Conservation (phyloP, 371 early-diverging fungal species). For the Parasitella parasitica region DNA sequence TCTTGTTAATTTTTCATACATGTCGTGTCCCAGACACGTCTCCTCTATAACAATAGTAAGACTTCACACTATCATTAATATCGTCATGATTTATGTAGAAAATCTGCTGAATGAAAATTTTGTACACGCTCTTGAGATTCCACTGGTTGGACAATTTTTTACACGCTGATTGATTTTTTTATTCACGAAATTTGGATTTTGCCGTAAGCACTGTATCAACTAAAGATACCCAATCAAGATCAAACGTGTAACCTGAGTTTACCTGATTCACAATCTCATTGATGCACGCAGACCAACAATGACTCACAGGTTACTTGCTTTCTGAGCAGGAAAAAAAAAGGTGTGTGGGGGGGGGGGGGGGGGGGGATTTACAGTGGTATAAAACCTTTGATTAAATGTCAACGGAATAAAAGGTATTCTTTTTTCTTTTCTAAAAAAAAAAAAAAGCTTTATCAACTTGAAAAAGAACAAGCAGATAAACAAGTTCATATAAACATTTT, state of each 20-base stretch:
- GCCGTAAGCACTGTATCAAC: no score
- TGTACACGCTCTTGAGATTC: no score
- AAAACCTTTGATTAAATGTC: neutral
- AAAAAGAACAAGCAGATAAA: neutral
- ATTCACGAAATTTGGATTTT: no score
- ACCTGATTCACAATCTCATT: neutral
- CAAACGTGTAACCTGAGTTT: neutral
- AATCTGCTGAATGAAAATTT: no score
- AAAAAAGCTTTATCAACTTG: neutral
- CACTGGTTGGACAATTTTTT: no score
- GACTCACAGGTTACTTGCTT: neutral
- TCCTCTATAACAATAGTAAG: no score
- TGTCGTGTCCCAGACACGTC: no score
- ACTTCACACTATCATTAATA: no score
- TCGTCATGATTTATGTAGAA: no score
- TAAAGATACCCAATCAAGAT: neutral
- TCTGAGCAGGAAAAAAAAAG: neutral
- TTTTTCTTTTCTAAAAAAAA: neutral
- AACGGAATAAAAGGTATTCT: neutral
- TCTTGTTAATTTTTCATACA: no score
- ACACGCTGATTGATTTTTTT: no score
- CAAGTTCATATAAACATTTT: constrained; percentile 1
- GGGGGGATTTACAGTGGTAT: neutral
- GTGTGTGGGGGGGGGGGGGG: neutral
- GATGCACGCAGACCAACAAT: neutral